Percentiles rank a stretch among this genome's conserved stretches.
Conservation (phyloP, 257 asterid species). For the Capsicum chinense region DNA sequence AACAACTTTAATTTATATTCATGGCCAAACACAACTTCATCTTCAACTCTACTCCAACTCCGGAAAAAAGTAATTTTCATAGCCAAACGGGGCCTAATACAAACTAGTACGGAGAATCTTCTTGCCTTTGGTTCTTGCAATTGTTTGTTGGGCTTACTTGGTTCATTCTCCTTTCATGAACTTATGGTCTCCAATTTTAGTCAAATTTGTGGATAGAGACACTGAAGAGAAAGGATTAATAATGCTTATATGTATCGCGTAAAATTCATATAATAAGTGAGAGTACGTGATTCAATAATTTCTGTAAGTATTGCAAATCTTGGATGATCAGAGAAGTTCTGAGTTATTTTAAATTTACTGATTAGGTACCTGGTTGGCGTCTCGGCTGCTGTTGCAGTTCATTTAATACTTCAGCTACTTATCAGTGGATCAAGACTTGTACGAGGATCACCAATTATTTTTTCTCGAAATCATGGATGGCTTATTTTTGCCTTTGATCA, state of each 20-base stretch:
- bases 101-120: background rate
- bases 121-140: background rate
- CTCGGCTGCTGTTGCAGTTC: slow-evolving; percentile 70
- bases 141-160: background rate
- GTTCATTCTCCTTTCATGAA: too few species aligned
- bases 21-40: too few species aligned
- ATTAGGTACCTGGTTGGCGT: slow-evolving; percentile 84
- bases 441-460: slow-evolving; percentile 49
- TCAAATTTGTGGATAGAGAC: background rate
- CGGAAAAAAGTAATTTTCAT: too few species aligned
- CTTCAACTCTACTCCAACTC: too few species aligned
- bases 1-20: too few species aligned
- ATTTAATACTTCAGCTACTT: slow-evolving; percentile 71
- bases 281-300: background rate
- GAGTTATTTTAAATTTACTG: slow-evolving; percentile 2
- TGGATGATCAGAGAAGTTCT: background rate
- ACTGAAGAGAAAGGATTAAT: background rate
- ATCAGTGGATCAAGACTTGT: slow-evolving; percentile 50
- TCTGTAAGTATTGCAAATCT: background rate
- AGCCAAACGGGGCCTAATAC: background rate
- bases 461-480: slow-evolving; percentile 76
- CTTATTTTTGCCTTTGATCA: slow-evolving; percentile 83
- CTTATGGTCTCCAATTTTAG: background rate
- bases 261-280: background rate
- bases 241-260: background rate